Base-by-base conservation (phyloP, 306 rosid species). In the Adenanthera pavonina region DNA sequence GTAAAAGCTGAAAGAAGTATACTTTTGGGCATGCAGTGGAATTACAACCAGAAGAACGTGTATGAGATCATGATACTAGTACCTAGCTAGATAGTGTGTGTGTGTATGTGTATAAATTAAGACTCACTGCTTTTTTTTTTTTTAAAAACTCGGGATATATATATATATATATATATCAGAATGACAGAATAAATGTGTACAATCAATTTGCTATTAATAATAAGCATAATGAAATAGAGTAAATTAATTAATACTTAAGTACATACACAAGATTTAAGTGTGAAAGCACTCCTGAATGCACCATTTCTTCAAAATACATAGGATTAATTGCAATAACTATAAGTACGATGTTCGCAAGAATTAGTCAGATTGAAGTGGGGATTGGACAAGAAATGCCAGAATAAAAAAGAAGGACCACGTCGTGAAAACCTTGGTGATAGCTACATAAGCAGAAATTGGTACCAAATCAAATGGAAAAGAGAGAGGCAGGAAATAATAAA, bases 361-460 rank as follows among this genome's bases (percentile, higher is more conserved):
- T 44, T 8, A 86, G 79, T 86, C 83, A 77, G 69, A 70, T 78
- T 77, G 80, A 84, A 70, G 69, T 67, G 81, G 68, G 69, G 5
- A 52, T 35, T 69, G 49, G 69, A 52, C 70, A 81, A 84, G 78
- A 47, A 51, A 5, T 36, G 33, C 60, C 49, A 72, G 15, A 43
- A 76, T 49, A 76, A 74, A 41, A 72, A n/a, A 10, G 74, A 54
- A 70, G 64, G 46, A 78, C 68, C 81, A 62, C 87, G 62, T 68
- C 77, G 38, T 69, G 81, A 57, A 53, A 82, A 69, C 76, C 53
- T 76, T 72, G 76, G 85, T 53, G 78, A 82, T 52, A 84, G 77
- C 52, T 80, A 78, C 87, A 77, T 77, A 36, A 86, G 81, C 78
- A 82, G 78, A 82, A 82, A 82, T 6, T 41, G 60, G n/a, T 66